These are phyloP conservation scores for Melaleuca alternifolia DNA, from an alignment of 345 rosid species.

Conservation along the genomic window DNA sequence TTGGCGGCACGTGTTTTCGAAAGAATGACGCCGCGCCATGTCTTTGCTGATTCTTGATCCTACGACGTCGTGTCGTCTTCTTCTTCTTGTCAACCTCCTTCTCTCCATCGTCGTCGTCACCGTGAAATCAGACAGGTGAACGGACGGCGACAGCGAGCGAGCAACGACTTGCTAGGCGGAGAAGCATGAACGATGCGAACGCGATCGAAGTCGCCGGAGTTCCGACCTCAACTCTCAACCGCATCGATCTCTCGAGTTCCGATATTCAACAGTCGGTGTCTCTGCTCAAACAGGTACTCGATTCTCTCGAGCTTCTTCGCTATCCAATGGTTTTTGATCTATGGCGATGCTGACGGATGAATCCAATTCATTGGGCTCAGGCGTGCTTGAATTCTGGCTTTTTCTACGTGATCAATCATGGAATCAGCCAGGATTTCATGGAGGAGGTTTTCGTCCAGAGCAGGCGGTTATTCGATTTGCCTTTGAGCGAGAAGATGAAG, in stretches of 20 bases:
- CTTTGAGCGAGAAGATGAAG: slow-evolving; percentile 50
- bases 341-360: neutral
- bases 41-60: neutral
- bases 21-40: neutral
- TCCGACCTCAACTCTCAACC: slow-evolving; percentile 20
- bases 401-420: slow-evolving; percentile 77
- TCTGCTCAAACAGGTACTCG: slow-evolving; percentile 44
- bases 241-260: slow-evolving; percentile 43
- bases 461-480: slow-evolving; percentile 47
- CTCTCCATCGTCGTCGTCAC: neutral
- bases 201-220: neutral
- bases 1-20: neutral
- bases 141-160: neutral
- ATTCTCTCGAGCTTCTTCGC: neutral
- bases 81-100: too few relatives aligned
- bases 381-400: slow-evolving; percentile 77
- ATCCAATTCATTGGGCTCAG: slow-evolving; percentile 4
- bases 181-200: neutral
- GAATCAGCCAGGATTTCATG: slow-evolving; percentile 52
- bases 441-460: slow-evolving; percentile 54
- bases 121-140: neutral
- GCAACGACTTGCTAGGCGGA: neutral
- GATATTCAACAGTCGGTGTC: slow-evolving; percentile 26
- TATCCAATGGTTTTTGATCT: neutral
- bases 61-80: too few relatives aligned